Evolutionary conservation across 805 yeast genomes (phyloP), one percentile per base, ranked within the genome.

Genomic region (Hanseniaspora clermontiae): DNA sequence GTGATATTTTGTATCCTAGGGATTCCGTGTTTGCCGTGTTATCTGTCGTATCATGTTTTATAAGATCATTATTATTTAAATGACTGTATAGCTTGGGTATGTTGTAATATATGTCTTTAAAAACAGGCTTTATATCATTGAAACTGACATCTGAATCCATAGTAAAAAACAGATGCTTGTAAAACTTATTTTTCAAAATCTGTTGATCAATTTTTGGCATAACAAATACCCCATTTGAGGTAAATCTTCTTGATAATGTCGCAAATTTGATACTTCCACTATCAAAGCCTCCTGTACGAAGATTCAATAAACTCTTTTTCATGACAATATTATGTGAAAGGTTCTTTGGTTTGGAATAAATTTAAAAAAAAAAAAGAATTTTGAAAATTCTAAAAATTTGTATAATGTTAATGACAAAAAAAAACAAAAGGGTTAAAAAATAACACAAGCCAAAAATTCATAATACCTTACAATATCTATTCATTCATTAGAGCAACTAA

Each of bases 121-220:
- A 45, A 31, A 52, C 39, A 37, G 50, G 50, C 15, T 52, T 42
- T n/a, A 46, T 52, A 6, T 46, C 42, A 12, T 45, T 45, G 34
- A 52, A 52, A 31, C 56, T 52, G 4, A 46, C 31, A 17, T 52
- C 51, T 17, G 56, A 52, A n/a, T 52, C 56, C 56, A 52, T 52
- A 12, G 40, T 45, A 20, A 46, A 52, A 29, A 52, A 52, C 19
- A 52, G 20, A 39, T 52, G 56, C n/a, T 52, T 52, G 29, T 52
- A 52, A 37, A 52, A 52, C 12, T 52, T 52, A 27, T 49, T 40
- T 31, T 52, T 52, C n/a, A 43, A 15, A n/a, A 52, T 39, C 17
- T 52, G 56, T 5, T 46, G 19, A 17, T 52, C 36, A 11, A 52
- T 29, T 9, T 37, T 29, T 2, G 56, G 56, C 29, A 52, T 46